A percentile compares a stretch with the other conserved stretches of the same genome.
Evolutionary conservation across 78 protist genomes (phyloP).

Genomic region (Dictyostelium brefeldianum): DNA sequence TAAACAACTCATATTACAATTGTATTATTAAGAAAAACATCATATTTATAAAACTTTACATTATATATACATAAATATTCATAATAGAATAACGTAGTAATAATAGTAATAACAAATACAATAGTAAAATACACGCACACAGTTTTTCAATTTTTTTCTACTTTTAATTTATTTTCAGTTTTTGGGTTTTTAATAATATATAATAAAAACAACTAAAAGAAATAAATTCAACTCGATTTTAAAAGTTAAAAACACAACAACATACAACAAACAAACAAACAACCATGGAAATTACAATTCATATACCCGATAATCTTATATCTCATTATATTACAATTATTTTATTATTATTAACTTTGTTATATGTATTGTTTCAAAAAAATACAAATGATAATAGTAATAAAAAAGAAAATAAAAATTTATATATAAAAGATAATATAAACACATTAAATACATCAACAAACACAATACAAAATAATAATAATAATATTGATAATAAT

Average conservation of each 20-base stretch:
- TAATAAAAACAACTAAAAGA: background rate
- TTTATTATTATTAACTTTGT: background rate
- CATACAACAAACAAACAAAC: background rate
- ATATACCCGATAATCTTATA: slow-evolving; percentile 13
- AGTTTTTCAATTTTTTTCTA: no score
- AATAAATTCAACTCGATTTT: background rate
- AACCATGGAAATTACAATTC: slow-evolving; percentile 7
- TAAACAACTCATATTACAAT: background rate
- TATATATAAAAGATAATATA: background rate
- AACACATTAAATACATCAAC: background rate
- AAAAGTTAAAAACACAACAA: background rate
- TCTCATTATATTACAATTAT: background rate
- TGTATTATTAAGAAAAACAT: background rate
- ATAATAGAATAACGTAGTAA: background rate
- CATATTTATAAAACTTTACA: background rate
- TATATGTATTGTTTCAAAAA: slow-evolving; percentile 2
- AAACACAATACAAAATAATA: background rate
- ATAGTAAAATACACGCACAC: background rate
- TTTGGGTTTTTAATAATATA: no score
- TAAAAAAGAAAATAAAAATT: background rate
- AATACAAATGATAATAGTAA: background rate
- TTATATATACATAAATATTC: background rate
- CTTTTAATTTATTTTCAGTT: no score
- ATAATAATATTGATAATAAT: background rate
- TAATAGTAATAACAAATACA: background rate